Base-by-base conservation (phyloP, 2,329 filamentous ascomycete genomes). In the Chaetomium sp. region DNA sequence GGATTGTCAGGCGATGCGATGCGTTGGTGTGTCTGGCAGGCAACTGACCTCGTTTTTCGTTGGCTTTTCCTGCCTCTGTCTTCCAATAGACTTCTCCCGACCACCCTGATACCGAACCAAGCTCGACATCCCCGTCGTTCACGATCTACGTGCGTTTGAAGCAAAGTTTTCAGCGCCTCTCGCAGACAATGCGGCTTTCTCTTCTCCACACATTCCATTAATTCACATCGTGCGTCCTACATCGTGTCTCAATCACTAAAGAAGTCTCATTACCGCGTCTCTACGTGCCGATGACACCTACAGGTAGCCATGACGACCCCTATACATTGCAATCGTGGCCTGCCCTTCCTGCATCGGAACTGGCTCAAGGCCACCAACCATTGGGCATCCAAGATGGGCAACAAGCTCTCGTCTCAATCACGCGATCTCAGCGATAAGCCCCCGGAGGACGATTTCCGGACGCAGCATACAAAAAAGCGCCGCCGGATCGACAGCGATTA, bases 331-430 rank as follows among this genome's bases (percentile, higher is more conserved):
- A 72, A 74, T 69, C 75, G 76, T 70, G 74, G 71, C 63, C 70
- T 76, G 55, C 78, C 79, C 58, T 82, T 78, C 67, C 75, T 81
- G 57, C 76, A 79, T 62, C 75, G 79, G 66, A 79, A 77, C 65
- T 80, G 76, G 77, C 71, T 75, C 60, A 73, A 70, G 59, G 74
- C 73, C 48, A 69, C 79, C 65, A 74, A 74, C 57, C 70, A 73
- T 58, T 70, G 69, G 62, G 73, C n/a, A n/a, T n/a, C 76, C 57
- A 62, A 57, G 34, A 78, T 78, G 75, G 76, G 75, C 51, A 74
- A 70, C 64, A 73, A 73, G 56, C 61, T 71, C 11, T 74, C 74
- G 12, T 70, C 73, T 40, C 70, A 70, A 49, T 64, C 70, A 65
- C 52, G 52, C 57, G 70, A 72, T 59, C 61, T 66, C 56, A 66